A percentile compares a stretch with the other conserved stretches of the same genome.
Conservation (phyloP, 495 filamentous ascomycete species). For the Aspergillus homomorphus region DNA sequence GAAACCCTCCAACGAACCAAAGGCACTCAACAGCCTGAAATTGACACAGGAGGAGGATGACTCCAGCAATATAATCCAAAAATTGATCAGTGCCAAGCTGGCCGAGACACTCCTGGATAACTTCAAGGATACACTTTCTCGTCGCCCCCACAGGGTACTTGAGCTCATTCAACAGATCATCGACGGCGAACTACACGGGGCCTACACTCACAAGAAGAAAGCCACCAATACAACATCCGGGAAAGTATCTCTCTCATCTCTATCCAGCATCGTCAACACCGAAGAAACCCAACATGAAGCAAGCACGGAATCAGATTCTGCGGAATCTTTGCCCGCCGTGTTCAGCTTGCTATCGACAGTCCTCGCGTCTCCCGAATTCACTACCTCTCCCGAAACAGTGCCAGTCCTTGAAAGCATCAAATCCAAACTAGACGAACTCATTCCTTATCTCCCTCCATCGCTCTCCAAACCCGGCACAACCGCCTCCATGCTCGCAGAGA, state of each 20-base stretch:
- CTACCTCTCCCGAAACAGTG: slow-evolving; percentile 44
- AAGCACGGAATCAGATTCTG: slow-evolving; percentile 42
- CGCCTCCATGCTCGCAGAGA: slow-evolving; percentile 52
- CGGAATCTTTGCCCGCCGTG: slow-evolving; percentile 52
- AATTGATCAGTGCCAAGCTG: slow-evolving; percentile 59
- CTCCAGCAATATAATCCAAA: slow-evolving; percentile 38
- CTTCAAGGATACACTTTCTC: slow-evolving; percentile 65
- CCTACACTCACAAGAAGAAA: slow-evolving; percentile 7
- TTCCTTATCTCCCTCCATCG: slow-evolving; percentile 32
- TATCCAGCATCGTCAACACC: slow-evolving; percentile 34
- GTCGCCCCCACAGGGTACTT: slow-evolving; percentile 59
- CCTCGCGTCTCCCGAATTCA: slow-evolving; percentile 60
- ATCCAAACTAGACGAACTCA: slow-evolving; percentile 42
- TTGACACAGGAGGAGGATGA: slow-evolving; percentile 29
- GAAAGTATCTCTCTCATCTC: slow-evolving; percentile 37
- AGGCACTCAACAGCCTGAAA: slow-evolving; percentile 23
- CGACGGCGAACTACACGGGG: slow-evolving; percentile 32
- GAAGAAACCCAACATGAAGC: slow-evolving; percentile 14
- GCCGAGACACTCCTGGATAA: slow-evolving; percentile 65
- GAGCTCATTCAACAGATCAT: slow-evolving; percentile 60
- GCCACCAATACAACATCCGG: slow-evolving; percentile 3
- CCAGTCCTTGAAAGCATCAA: slow-evolving; percentile 51
- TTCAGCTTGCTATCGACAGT: slow-evolving; percentile 68
- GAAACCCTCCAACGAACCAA: slow-evolving; percentile 18
- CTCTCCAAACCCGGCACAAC: slow-evolving; percentile 48